Evolutionary conservation across 306 rosid species (phyloP), one percentile per base, ranked within the genome.

Genomic region (Sindora glabra): DNA sequence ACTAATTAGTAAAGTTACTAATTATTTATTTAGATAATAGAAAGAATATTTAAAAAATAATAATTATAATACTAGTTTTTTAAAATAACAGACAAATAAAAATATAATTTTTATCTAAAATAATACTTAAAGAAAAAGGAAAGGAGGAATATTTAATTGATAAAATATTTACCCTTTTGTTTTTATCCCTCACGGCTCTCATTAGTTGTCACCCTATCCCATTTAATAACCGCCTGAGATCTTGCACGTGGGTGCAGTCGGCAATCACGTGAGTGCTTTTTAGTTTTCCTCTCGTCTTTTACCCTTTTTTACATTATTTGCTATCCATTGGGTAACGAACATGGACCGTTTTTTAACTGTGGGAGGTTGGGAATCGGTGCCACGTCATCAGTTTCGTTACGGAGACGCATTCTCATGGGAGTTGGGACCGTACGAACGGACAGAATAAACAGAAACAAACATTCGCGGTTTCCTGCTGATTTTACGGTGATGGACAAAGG

Each of bases 381-480:
- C 77, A 73, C 37, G 73, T 69, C 38, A 16, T 54, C 41, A 24
- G 3, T 6, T 1, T 53, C 54, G 74, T 48, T 22, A 37, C 27
- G 66, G 51, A 13, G 25, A 18, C 52, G 38, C 10, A 44, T 23
- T 59, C 63, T 70, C 64, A 44, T 16, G 26, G 57, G n/a, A 54
- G 67, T 8, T 47, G 40, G 54, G 68, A 10, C 61, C 68, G 79
- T 71, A 77, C 84, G 70, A 80, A 65, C 18, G 44, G n/a, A n/a
- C n/a, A n/a, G 66, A 44, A 63, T 21, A 56, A 62, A 42, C 63
- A 59, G 55, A 47, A 49, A 59, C 59, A 65, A 21, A 67, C 36
- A 34, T 68, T 79, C 77, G 72, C 56, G 77, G 54, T 77, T 59
- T 52, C 64, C 0, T 55, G 87, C 87, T 74, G 81, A 81, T 63